phyloP scores from a whole-genome alignment of 1,284 basidiomycete genomes.

The Anthracocystis setariae region DNA sequence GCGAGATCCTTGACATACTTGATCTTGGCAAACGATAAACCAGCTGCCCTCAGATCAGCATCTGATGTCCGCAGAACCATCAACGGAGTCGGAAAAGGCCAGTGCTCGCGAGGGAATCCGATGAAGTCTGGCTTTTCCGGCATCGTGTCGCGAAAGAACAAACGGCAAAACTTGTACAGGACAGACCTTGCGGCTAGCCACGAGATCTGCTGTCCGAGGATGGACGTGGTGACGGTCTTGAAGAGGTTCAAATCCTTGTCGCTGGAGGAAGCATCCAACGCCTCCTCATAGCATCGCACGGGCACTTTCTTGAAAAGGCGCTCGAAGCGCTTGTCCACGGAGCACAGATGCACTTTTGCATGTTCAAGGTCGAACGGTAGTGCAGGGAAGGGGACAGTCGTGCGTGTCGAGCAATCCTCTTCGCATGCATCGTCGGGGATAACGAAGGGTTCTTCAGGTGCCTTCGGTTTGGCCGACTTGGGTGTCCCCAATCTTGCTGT shows the following conservation, averaged over 20 bases:
- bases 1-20: constrained; percentile 64
- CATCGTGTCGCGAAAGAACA: constrained; percentile 51
- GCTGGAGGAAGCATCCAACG: constrained; percentile 38
- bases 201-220: constrained; percentile 87
- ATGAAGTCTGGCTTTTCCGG: constrained; percentile 59
- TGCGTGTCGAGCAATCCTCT: constrained; percentile 43
- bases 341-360: constrained; percentile 78
- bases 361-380: constrained; percentile 80
- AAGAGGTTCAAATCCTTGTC: constrained; percentile 70
- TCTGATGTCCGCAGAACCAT: constrained; percentile 56
- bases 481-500: background rate
- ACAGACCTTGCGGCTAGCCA: constrained; percentile 89
- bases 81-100: constrained; percentile 61
- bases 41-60: constrained; percentile 53
- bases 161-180: constrained; percentile 79
- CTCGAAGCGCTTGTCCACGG: constrained; percentile 77
- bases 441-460: constrained; percentile 38
- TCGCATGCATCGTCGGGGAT: constrained; percentile 37
- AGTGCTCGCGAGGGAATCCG: constrained; percentile 54
- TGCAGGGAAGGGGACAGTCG: constrained; percentile 45
- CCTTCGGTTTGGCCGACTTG: constrained; percentile 17
- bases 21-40: constrained; percentile 62
- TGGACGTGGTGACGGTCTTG: constrained; percentile 73
- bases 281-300: constrained; percentile 78
- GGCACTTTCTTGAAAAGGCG: constrained; percentile 75